Conservation (phyloP, 768 basidiomycete genomes). For the Trametes gibbosa region DNA sequence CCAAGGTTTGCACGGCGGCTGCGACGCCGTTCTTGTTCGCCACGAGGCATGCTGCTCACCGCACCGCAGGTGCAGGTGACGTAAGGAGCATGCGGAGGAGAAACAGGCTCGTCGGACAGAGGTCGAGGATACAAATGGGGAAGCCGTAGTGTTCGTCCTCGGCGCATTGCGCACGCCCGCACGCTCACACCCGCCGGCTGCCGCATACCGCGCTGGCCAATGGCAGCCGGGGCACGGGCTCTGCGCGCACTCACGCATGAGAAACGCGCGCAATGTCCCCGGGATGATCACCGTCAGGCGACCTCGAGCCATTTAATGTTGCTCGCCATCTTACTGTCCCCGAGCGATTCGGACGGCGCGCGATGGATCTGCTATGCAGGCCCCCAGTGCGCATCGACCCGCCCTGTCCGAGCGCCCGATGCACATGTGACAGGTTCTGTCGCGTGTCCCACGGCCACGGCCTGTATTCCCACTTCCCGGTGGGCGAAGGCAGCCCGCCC, state of each 20-base stretch:
- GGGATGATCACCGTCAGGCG: constrained; percentile 17
- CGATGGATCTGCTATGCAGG: not conserved
- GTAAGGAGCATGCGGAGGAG: not conserved
- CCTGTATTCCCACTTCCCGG: not conserved
- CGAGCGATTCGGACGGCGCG: constrained; percentile 7
- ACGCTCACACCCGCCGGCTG: constrained; percentile 14
- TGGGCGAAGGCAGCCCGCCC: constrained; percentile 1
- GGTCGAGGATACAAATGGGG: constrained; percentile 4
- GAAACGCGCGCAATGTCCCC: constrained; percentile 9
- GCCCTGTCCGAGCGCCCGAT: not conserved
- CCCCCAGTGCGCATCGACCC: not conserved
- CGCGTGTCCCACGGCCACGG: constrained; percentile 6
- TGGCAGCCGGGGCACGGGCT: not conserved
- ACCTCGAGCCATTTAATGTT: constrained; percentile 2
- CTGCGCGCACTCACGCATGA: constrained; percentile 11
- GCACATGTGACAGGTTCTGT: constrained; percentile 3
- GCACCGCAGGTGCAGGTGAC: not conserved
- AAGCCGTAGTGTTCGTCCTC: constrained; percentile 6
- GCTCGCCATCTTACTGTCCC: constrained; percentile 6
- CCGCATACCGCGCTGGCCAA: constrained; percentile 1
- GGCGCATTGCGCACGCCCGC: not conserved
- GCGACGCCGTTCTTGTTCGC: not conserved
- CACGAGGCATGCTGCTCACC: not conserved
- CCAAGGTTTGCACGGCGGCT: not conserved
- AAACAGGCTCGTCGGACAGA: constrained; percentile 7